These are phyloP conservation scores for Tylopilus sp. DNA, from an alignment of 1,284 basidiomycete species.

Conservation along the genomic window DNA sequence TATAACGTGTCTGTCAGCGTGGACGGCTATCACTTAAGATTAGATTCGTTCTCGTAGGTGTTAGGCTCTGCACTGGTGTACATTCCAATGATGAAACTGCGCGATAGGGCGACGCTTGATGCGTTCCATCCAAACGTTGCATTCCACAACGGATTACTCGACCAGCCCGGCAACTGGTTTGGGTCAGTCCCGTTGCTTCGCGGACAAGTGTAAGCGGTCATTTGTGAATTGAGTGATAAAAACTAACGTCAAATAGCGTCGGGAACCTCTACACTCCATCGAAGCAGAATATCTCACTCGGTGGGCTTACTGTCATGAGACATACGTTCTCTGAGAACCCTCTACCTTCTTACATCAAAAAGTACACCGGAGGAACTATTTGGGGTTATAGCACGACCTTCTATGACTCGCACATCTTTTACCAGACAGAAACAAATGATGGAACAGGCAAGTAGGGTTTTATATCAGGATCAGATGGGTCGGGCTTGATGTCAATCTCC, in stretches of 20 bases:
- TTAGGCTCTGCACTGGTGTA: too few relatives aligned
- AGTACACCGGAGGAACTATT: constrained; percentile 14
- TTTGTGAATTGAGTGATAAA: background rate
- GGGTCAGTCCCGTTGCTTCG: constrained; percentile 25
- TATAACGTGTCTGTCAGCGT: constrained; percentile 8
- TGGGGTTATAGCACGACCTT: constrained; percentile 25
- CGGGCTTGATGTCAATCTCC: background rate
- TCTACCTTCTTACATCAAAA: constrained; percentile 14
- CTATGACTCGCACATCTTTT: constrained; percentile 27
- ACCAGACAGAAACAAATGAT: constrained; percentile 17
- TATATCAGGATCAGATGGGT: background rate
- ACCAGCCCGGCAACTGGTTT: constrained; percentile 17
- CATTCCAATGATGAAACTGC: background rate
- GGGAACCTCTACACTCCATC: constrained; percentile 19
- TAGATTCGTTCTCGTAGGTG: constrained; percentile 27
- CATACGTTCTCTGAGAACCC: constrained; percentile 26
- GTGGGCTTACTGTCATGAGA: constrained; percentile 19
- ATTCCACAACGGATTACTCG: constrained; percentile 24
- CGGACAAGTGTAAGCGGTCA: constrained; percentile 21
- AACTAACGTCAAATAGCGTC: background rate
- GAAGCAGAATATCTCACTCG: constrained; percentile 5
- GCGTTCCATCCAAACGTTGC: constrained; percentile 28
- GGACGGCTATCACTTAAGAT: too few relatives aligned
- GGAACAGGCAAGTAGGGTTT: constrained; percentile 1
- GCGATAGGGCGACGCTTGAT: constrained; percentile 19